phyloP scores from a whole-genome alignment of 805 yeast species.

The Suhomyces vadensis region DNA sequence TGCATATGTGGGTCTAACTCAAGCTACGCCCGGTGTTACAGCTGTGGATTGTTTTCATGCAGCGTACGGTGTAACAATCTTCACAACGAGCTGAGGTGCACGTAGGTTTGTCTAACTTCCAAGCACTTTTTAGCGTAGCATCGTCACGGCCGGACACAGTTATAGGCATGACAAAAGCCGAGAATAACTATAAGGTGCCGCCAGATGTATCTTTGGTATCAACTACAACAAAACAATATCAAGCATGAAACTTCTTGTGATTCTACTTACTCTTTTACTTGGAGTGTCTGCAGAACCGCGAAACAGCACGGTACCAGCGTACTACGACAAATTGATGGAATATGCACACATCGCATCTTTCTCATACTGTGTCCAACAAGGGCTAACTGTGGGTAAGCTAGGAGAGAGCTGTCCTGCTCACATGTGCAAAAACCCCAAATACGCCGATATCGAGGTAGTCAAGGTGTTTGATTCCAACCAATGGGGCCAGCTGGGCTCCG shows the following conservation, averaged over 20 bases:
- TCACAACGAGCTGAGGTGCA: slow-evolving; percentile 45
- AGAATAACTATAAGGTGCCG: too few species aligned
- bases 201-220: background rate
- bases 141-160: too few species aligned
- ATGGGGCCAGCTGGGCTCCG: slow-evolving; percentile 52
- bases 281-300: too few species aligned
- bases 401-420: slow-evolving; percentile 27
- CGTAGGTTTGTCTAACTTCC: too few species aligned
- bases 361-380: slow-evolving; percentile 39
- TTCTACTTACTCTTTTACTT: background rate
- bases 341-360: slow-evolving; percentile 38
- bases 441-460: slow-evolving; percentile 34
- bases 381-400: slow-evolving; percentile 25
- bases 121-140: too few species aligned
- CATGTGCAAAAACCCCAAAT: slow-evolving; percentile 23
- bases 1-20: slow-evolving; percentile 43
- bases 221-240: background rate
- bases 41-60: slow-evolving; percentile 43
- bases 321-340: slow-evolving; percentile 26
- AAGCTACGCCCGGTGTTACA: slow-evolving; percentile 38
- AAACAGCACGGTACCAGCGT: slow-evolving; percentile 12
- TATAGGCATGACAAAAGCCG: too few species aligned
- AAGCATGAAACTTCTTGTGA: background rate
- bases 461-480: slow-evolving; percentile 42
- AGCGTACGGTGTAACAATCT: slow-evolving; percentile 41